Conservation (phyloP, 2,329 filamentous ascomycete species). For the Xylaria arbuscula region DNA sequence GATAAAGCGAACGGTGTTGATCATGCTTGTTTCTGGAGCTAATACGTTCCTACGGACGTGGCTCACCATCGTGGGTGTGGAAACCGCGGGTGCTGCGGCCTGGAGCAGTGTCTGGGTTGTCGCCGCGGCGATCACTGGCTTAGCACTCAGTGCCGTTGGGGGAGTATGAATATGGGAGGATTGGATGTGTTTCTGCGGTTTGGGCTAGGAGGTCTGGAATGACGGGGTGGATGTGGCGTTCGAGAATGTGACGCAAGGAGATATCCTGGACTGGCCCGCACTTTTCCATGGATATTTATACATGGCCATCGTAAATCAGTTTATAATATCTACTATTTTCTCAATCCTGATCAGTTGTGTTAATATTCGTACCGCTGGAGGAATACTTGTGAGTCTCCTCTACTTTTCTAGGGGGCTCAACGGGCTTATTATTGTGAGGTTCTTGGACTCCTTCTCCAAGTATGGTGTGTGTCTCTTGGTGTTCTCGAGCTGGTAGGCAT, state of each 20-base stretch:
- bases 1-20: constrained; percentile 70
- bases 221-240: constrained; percentile 4
- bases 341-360: constrained; percentile 9
- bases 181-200: neutral
- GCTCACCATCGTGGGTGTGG: constrained; percentile 75
- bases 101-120: constrained; percentile 82
- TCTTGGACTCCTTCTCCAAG: neutral
- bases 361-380: neutral
- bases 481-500: neutral
- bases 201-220: constrained; percentile 1
- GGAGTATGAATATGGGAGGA: constrained; percentile 54
- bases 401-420: neutral
- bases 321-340: constrained; percentile 34
- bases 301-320: constrained; percentile 9
- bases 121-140: constrained; percentile 69
- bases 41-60: constrained; percentile 73
- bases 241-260: constrained; percentile 3
- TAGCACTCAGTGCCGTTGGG: constrained; percentile 63
- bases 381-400: neutral
- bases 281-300: constrained; percentile 19
- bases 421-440: neutral
- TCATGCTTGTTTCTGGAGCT: constrained; percentile 66
- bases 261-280: constrained; percentile 7
- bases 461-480: neutral
- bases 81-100: constrained; percentile 73